A percentile compares a stretch with the other conserved stretches of the same genome.
Conservation (phyloP, 2,329 filamentous ascomycete genomes). For the Tolypocladium album region DNA sequence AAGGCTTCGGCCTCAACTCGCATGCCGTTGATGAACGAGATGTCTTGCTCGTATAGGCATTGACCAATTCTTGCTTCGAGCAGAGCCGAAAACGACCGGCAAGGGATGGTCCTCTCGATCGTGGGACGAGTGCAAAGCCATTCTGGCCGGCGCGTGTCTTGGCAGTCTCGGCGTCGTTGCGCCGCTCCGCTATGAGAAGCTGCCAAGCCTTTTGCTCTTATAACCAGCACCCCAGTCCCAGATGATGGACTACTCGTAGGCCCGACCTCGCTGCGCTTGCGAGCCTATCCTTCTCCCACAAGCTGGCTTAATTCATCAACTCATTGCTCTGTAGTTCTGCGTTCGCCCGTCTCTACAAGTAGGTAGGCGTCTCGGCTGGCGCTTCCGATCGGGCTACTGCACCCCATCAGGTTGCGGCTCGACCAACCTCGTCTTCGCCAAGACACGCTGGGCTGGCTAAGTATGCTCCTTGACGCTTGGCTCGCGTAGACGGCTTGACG, state of each 20-base stretch:
- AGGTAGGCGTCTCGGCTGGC: not conserved
- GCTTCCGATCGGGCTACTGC: not conserved
- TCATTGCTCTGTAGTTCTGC: not conserved
- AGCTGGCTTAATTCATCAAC: not conserved
- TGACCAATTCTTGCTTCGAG: not conserved
- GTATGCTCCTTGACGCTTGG: not conserved
- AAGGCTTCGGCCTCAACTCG: not conserved
- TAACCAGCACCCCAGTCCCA: not conserved
- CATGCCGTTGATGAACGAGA: not conserved
- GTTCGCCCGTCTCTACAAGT: not conserved
- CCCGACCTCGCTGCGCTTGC: not conserved
- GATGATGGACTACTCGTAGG: not conserved
- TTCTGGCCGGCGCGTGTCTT: constrained; percentile 6
- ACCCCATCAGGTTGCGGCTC: not conserved
- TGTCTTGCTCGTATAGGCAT: not conserved
- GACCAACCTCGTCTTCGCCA: not conserved
- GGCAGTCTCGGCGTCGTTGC: constrained; percentile 10
- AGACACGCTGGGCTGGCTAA: not conserved
- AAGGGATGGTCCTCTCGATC: not conserved
- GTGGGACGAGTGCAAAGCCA: not conserved
- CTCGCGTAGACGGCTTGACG: not conserved
- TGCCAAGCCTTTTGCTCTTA: constrained; percentile 8
- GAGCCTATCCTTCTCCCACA: not conserved
- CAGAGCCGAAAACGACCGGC: not conserved
- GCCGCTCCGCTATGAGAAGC: constrained; percentile 4